phyloP scores from a whole-genome alignment of 2,329 filamentous ascomycete species.

The Graphium sp. region DNA sequence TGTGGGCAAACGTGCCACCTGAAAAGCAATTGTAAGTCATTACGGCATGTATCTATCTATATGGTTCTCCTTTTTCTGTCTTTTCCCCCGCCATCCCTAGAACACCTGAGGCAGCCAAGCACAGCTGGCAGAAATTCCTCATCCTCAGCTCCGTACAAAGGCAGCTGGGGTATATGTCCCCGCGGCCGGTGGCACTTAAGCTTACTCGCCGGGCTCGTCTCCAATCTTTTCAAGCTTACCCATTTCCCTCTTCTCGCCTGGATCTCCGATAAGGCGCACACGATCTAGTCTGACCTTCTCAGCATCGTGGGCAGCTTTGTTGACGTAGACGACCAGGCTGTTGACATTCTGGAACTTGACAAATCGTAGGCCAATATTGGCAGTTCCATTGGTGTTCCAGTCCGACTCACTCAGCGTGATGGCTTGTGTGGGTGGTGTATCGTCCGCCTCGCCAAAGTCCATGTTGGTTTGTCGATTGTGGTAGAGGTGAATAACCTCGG shows the following conservation, averaged over 20 bases:
- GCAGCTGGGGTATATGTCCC: no score
- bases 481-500: conserved; percentile 71
- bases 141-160: conserved; percentile 14
- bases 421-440: conserved; percentile 63
- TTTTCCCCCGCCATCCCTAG: no score
- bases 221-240: conserved; percentile 92
- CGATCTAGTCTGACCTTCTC: conserved; percentile 78
- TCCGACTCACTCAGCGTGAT: conserved; percentile 59
- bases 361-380: conserved; percentile 59
- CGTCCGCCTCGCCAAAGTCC: conserved; percentile 88
- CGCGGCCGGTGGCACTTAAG: no score
- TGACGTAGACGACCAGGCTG: conserved; percentile 75
- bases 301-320: conserved; percentile 64
- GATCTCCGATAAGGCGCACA: conserved; percentile 68
- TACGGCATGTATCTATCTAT: no score
- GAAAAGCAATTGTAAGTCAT: no score
- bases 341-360: conserved; percentile 96
- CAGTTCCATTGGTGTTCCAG: conserved; percentile 69
- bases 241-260: conserved; percentile 80
- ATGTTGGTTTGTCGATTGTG: conserved; percentile 80
- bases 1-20: no score
- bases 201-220: conserved; percentile 50
- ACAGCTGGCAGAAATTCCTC: conserved; percentile 16
- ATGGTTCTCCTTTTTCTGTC: no score
- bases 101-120: neutral